These are phyloP conservation scores for Phytophthora colocasiae DNA, from an alignment of 352 stramenopile species.

Conservation along the genomic window DNA sequence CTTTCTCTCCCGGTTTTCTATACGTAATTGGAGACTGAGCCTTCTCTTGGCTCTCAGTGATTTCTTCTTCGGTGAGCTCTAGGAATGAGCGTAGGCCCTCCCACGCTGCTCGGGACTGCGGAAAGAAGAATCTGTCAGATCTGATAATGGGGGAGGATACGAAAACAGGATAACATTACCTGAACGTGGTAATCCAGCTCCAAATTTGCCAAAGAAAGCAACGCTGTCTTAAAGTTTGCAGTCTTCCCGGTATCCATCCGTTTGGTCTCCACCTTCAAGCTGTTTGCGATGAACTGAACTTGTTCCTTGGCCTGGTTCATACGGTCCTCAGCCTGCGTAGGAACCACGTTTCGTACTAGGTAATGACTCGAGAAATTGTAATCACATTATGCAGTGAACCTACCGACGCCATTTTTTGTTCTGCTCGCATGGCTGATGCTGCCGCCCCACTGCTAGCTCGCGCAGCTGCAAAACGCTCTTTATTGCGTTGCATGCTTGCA, in stretches of 20 bases:
- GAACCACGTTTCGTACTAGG: slow-evolving; percentile 1
- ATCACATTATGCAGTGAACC: slow-evolving; percentile 4
- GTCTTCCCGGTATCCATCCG: slow-evolving; percentile 85
- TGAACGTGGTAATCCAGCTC: slow-evolving; percentile 85
- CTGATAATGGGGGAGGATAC: neutral
- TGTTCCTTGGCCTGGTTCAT: slow-evolving; percentile 90
- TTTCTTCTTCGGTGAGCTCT: slow-evolving; percentile 61
- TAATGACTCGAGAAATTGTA: neutral
- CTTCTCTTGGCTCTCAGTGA: slow-evolving; percentile 62
- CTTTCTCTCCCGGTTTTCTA: slow-evolving; percentile 78
- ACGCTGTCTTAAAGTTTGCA: slow-evolving; percentile 78
- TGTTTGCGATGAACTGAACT: slow-evolving; percentile 89
- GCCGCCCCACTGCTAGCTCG: slow-evolving; percentile 85
- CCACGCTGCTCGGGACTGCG: slow-evolving; percentile 75
- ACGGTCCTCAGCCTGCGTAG: slow-evolving; percentile 72
- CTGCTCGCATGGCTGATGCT: slow-evolving; percentile 85
- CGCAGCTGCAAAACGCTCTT: slow-evolving; percentile 87
- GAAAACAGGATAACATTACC: slow-evolving; percentile 34
- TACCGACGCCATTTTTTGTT: slow-evolving; percentile 90
- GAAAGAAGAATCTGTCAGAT: slow-evolving; percentile 17
- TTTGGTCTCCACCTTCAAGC: slow-evolving; percentile 85
- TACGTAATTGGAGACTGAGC: slow-evolving; percentile 60
- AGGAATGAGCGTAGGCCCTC: slow-evolving; percentile 73
- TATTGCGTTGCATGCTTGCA: slow-evolving; percentile 90
- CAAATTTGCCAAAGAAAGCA: slow-evolving; percentile 79